These are phyloP conservation scores for Tremellales sp. DNA, from an alignment of 1,284 basidiomycete species.

Conservation along the genomic window DNA sequence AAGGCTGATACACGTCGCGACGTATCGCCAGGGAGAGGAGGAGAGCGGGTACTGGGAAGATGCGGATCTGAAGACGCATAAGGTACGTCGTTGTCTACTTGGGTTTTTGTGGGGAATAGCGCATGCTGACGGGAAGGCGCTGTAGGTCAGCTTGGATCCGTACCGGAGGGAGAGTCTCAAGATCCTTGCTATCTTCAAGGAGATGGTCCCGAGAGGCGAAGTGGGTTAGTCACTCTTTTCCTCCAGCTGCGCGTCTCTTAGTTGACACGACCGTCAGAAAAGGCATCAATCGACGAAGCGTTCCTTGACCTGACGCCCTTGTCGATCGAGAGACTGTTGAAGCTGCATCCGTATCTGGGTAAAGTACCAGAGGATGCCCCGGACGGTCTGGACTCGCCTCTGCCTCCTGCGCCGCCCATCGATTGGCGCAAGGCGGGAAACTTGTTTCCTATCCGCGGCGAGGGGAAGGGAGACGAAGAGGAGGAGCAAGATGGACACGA, in stretches of 20 bases:
- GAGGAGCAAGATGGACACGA: constrained; percentile 18
- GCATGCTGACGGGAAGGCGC: constrained; percentile 1
- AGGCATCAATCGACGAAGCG: constrained; percentile 64
- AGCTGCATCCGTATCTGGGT: constrained; percentile 71
- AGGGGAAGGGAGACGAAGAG: constrained; percentile 27
- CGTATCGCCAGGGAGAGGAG: constrained; percentile 75
- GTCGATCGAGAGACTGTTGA: constrained; percentile 66
- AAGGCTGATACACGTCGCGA: constrained; percentile 86
- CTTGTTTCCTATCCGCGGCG: constrained; percentile 62
- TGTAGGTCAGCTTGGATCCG: constrained; percentile 85
- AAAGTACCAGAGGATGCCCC: constrained; percentile 64
- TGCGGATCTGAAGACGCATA: constrained; percentile 83
- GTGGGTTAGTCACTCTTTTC: constrained; percentile 54
- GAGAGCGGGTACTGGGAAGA: constrained; percentile 87
- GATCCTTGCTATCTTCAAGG: constrained; percentile 80
- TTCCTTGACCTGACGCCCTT: constrained; percentile 84
- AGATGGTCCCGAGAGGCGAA: constrained; percentile 64
- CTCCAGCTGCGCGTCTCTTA: not conserved
- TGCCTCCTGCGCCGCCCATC: constrained; percentile 69
- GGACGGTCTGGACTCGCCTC: constrained; percentile 68
- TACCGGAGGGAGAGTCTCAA: constrained; percentile 88
- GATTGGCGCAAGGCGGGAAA: constrained; percentile 67
- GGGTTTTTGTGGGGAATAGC: not conserved
- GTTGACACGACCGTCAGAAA: constrained; percentile 55
- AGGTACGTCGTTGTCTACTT: constrained; percentile 58